phyloP scores from a whole-genome alignment of 805 yeast species.

The Huiozyma sinensis region DNA sequence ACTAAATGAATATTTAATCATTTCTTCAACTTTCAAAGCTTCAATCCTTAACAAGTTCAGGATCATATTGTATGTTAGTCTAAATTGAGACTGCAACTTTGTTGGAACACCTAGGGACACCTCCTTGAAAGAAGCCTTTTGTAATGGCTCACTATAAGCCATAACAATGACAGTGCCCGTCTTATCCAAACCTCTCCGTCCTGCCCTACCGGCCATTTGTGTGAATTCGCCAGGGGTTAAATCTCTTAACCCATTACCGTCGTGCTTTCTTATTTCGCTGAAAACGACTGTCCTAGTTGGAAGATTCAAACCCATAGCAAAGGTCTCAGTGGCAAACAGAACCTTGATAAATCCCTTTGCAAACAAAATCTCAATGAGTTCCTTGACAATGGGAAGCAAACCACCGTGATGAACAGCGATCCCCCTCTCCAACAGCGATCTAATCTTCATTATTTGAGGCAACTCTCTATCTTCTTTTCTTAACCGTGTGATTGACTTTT shows the following conservation, averaged over 20 bases:
- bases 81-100: constrained; percentile 79
- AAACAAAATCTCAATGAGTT: constrained; percentile 83
- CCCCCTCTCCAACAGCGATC: constrained; percentile 80
- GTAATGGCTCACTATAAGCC: constrained; percentile 62
- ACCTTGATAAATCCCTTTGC: constrained; percentile 80
- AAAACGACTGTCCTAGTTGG: constrained; percentile 96
- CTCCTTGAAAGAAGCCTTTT: constrained; percentile 52
- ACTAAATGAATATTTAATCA: constrained; percentile 91
- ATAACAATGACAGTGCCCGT: constrained; percentile 92
- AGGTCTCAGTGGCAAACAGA: constrained; percentile 93
- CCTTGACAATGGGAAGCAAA: constrained; percentile 82
- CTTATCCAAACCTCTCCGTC: constrained; percentile 88
- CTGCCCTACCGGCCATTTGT: constrained; percentile 98
- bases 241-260: constrained; percentile 73
- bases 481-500: constrained; percentile 75
- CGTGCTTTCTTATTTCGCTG: constrained; percentile 77
- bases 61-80: constrained; percentile 93
- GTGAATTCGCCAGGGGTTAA: constrained; percentile 94
- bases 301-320: constrained; percentile 95
- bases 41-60: constrained; percentile 84
- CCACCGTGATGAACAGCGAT: constrained; percentile 97
- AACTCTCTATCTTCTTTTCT: constrained; percentile 86
- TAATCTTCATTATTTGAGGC: constrained; percentile 78
- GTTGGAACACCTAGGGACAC: constrained; percentile 86
- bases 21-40: constrained; percentile 92